phyloP scores from a whole-genome alignment of 2,329 filamentous ascomycete species.

The Lachnellula occidentalis region DNA sequence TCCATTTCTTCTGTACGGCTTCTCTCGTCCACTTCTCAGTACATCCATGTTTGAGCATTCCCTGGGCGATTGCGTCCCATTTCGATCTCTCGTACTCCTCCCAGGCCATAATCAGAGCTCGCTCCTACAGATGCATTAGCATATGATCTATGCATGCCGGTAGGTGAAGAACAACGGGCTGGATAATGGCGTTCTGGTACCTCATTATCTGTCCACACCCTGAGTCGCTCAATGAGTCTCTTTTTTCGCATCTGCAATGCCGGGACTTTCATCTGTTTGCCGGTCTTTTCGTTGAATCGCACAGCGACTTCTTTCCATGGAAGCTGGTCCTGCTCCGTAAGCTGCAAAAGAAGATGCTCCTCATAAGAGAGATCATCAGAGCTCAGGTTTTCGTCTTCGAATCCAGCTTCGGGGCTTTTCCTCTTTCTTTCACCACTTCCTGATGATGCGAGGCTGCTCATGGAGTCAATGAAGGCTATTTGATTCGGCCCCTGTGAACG shows the following conservation, averaged over 20 bases:
- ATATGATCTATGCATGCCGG: slow-evolving; percentile 1
- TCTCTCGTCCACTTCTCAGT: slow-evolving; percentile 31
- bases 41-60: slow-evolving; percentile 31
- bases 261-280: slow-evolving; percentile 29
- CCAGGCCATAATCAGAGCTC: slow-evolving; percentile 28
- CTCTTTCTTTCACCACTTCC: slow-evolving; percentile 22
- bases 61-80: slow-evolving; percentile 30
- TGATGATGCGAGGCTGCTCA: slow-evolving; percentile 8
- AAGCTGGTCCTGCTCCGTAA: slow-evolving; percentile 29
- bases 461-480: slow-evolving; percentile 11
- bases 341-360: slow-evolving; percentile 31
- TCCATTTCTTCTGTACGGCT: slow-evolving; percentile 31
- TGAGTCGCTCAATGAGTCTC: slow-evolving; percentile 31
- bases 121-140: slow-evolving; percentile 23
- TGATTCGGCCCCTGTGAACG: slow-evolving; percentile 18
- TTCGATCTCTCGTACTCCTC: slow-evolving; percentile 29
- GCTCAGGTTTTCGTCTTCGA: slow-evolving; percentile 8
- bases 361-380: slow-evolving; percentile 25
- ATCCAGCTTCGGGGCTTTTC: slow-evolving; percentile 10
- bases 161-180: slow-evolving; percentile 11
- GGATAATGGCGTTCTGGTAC: slow-evolving; percentile 10
- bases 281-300: slow-evolving; percentile 28
- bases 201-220: slow-evolving; percentile 19
- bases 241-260: slow-evolving; percentile 36
- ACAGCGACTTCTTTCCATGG: slow-evolving; percentile 32